Evolutionary conservation across 305 asterid species (phyloP).

Genomic region (Solanum hybrid): DNA sequence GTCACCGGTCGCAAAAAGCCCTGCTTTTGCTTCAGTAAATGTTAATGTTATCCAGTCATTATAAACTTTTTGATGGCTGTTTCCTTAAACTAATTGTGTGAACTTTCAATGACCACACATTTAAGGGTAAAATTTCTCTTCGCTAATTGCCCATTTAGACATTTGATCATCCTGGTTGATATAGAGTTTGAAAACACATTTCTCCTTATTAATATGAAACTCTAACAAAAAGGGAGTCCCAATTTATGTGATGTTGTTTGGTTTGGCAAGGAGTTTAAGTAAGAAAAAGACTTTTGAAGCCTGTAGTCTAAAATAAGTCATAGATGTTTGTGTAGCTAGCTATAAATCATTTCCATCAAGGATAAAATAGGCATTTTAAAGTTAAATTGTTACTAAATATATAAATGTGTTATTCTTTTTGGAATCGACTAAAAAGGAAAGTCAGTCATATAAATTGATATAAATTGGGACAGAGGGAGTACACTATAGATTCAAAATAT

Average conservation of each 20-base stretch:
- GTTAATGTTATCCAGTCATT: not conserved
- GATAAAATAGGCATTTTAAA: not conserved
- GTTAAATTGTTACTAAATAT: not conserved
- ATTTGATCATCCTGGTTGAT: not conserved
- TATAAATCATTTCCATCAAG: not conserved
- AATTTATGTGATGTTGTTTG: not conserved
- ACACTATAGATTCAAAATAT: not conserved
- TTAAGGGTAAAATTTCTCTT: not conserved
- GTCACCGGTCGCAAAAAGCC: not conserved
- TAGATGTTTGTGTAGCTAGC: not conserved
- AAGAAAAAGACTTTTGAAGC: not conserved
- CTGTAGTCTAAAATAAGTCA: not conserved
- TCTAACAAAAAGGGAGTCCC: not conserved
- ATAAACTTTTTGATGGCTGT: not conserved
- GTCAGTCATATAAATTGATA: not conserved
- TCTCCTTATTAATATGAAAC: not conserved
- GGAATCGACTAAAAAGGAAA: not conserved
- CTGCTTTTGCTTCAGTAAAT: not conserved
- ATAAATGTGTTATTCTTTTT: not conserved
- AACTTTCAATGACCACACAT: not conserved
- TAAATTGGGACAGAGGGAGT: not conserved
- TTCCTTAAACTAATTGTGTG: not conserved
- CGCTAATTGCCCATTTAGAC: not conserved
- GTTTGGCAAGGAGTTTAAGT: not conserved
- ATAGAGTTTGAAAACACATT: not conserved